phyloP scores from a whole-genome alignment of 2,329 filamentous ascomycete species.

The Pestalotiopsis sp. region DNA sequence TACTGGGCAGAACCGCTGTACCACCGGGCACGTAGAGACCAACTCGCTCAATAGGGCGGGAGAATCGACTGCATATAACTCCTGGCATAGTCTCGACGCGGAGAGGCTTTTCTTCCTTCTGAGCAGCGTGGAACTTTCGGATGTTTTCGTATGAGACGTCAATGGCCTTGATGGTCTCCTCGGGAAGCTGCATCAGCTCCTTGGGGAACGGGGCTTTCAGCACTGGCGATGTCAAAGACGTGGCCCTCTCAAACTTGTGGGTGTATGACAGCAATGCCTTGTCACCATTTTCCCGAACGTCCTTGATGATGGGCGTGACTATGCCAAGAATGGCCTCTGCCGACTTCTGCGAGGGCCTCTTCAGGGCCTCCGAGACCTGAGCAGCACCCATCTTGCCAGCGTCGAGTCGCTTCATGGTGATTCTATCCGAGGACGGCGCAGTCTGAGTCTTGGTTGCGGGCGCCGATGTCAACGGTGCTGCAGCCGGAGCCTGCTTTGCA shows the following conservation, averaged over 20 bases:
- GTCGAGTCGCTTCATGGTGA: slow-evolving; percentile 82
- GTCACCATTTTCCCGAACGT: slow-evolving; percentile 82
- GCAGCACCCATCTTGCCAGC: slow-evolving; percentile 64
- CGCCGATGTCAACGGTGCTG: slow-evolving; percentile 34
- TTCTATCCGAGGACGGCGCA: slow-evolving; percentile 49
- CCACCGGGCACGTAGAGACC: slow-evolving; percentile 95
- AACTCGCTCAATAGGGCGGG: slow-evolving; percentile 90
- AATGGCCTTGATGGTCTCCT: slow-evolving; percentile 89
- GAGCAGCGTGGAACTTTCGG: slow-evolving; percentile 87
- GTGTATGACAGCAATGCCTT: slow-evolving; percentile 89
- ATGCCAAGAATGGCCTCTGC: slow-evolving; percentile 93
- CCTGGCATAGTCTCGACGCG: slow-evolving; percentile 97
- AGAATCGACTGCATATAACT: slow-evolving; percentile 91
- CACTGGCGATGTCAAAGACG: slow-evolving; percentile 85
- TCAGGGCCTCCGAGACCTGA: slow-evolving; percentile 74
- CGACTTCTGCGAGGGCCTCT: slow-evolving; percentile 90
- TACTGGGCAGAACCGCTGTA: slow-evolving; percentile 95
- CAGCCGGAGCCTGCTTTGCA: slow-evolving; percentile 34
- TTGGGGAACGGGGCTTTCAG: slow-evolving; percentile 86
- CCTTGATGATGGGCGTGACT: slow-evolving; percentile 87
- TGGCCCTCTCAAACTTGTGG: slow-evolving; percentile 97
- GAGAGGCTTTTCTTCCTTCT: slow-evolving; percentile 81
- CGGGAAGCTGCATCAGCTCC: slow-evolving; percentile 80
- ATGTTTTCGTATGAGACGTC: slow-evolving; percentile 95
- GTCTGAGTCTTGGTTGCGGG: slow-evolving; percentile 44